Evolutionary conservation across 352 stramenopile species (phyloP).

Genomic region (Pythium volutum): DNA sequence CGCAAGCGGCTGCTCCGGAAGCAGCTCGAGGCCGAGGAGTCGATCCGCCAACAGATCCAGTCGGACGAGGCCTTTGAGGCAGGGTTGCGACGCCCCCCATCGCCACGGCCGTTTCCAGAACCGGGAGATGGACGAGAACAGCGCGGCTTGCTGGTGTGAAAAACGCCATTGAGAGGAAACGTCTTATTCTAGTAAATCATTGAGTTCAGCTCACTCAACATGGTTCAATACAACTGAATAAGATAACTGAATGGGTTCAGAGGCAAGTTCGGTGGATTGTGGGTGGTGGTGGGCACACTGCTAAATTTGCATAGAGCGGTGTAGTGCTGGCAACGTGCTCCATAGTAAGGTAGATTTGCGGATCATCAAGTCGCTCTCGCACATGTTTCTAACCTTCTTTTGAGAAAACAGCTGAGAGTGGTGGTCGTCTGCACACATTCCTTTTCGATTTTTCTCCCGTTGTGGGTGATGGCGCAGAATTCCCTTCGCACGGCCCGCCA

Average conservation of each 20-base stretch:
- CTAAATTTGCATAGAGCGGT: neutral
- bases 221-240: neutral
- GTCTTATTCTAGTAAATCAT: neutral
- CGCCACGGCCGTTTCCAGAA: neutral
- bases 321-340: neutral
- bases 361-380: neutral
- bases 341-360: neutral
- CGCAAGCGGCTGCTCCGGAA: constrained; percentile 55
- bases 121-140: neutral
- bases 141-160: neutral
- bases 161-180: neutral
- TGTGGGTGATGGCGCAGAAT: neutral
- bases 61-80: constrained; percentile 13
- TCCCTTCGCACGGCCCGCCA: neutral
- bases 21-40: constrained; percentile 31
- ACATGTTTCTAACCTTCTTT: neutral
- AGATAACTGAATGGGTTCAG: neutral
- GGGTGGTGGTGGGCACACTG: neutral
- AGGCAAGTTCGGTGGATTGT: neutral
- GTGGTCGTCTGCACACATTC: neutral
- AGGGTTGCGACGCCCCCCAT: neutral
- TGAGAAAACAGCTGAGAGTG: neutral
- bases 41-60: constrained; percentile 15
- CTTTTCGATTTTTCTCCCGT: neutral
- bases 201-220: neutral